A percentile compares a stretch with the other conserved stretches of the same genome.
Conservation (phyloP, 129 eudicot genomes). For the Solidago caesia region DNA sequence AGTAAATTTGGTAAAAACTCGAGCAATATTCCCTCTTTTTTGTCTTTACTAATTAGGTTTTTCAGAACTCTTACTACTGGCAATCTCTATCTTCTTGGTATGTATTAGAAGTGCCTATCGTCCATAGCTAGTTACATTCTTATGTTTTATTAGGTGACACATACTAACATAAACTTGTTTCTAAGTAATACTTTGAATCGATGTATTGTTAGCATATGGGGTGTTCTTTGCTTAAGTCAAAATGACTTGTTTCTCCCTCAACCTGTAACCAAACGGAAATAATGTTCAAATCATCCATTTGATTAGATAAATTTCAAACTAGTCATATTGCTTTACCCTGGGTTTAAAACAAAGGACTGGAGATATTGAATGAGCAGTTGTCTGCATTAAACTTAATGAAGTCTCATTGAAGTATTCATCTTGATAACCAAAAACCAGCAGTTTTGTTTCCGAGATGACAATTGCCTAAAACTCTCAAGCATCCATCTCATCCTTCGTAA, state of each 20-base stretch:
- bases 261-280: no score
- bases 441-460: background rate
- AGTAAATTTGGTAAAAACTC: constrained; percentile 2
- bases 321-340: no score
- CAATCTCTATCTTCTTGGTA: background rate
- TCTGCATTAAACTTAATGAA: background rate
- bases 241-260: no score
- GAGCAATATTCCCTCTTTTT: background rate
- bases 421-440: constrained; percentile 7
- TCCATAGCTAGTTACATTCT: background rate
- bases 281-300: no score
- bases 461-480: background rate
- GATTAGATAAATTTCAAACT: no score
- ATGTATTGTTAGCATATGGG: no score
- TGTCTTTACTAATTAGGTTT: constrained; percentile 6
- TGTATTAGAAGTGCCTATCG: background rate
- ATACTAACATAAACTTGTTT: background rate
- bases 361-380: background rate
- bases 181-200: no score
- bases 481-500: background rate
- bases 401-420: constrained; percentile 18
- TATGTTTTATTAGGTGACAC: background rate
- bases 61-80: background rate
- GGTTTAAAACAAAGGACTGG: background rate
- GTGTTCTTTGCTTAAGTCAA: no score